These are phyloP conservation scores for Paraurostyla sp. DNA, from an alignment of 73 alveolate genomes.

Conservation along the genomic window DNA sequence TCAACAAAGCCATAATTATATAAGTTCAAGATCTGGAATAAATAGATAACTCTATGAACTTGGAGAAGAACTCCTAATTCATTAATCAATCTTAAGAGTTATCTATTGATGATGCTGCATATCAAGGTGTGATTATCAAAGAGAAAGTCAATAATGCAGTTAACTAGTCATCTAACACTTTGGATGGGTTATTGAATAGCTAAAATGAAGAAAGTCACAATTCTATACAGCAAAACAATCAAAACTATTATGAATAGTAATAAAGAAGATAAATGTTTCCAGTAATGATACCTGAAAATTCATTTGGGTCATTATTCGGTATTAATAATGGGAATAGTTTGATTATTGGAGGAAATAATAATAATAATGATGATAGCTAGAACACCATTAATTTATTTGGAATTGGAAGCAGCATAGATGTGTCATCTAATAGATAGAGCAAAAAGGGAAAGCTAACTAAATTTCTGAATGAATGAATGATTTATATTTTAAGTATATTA, in stretches of 20 bases:
- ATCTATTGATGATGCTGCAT: slow-evolving; percentile 13
- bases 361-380: too few relatives aligned
- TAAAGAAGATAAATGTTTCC: background rate
- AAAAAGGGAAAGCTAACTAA: background rate
- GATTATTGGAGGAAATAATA: background rate
- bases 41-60: background rate
- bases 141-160: background rate
- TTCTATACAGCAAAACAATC: background rate
- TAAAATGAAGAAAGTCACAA: too few relatives aligned
- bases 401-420: background rate
- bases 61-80: background rate
- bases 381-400: too few relatives aligned
- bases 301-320: background rate
- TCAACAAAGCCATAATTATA: slow-evolving; percentile 16
- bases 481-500: too few relatives aligned
- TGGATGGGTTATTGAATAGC: slow-evolving; percentile 4
- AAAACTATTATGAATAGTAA: background rate
- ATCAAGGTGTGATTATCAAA: background rate
- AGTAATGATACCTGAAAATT: background rate
- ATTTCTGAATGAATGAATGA: background rate
- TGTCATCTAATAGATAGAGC: background rate
- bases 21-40: background rate
- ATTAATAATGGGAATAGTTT: background rate
- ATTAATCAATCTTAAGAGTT: background rate
- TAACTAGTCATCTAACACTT: background rate